phyloP scores from a whole-genome alignment of 305 asterid species.

The Ilex paraguariensis region DNA sequence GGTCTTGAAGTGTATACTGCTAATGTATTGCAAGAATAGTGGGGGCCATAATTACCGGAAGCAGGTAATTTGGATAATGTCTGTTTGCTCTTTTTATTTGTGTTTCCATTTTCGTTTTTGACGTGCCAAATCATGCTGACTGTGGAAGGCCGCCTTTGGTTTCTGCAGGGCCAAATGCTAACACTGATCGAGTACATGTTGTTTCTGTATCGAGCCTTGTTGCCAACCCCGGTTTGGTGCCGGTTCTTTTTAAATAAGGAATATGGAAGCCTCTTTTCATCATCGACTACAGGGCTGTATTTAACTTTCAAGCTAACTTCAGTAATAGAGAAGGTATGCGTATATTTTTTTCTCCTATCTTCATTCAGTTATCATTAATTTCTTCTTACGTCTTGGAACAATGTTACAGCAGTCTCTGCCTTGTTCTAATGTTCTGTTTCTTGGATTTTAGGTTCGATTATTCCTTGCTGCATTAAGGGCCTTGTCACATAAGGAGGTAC shows the following conservation, averaged over 20 bases:
- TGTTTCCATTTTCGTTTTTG: no score
- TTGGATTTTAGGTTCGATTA: slow-evolving; percentile 53
- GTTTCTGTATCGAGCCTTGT: slow-evolving; percentile 80
- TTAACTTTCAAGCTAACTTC: slow-evolving; percentile 89
- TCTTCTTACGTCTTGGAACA: no score
- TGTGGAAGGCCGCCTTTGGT: neutral
- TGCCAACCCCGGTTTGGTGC: slow-evolving; percentile 96
- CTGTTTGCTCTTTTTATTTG: no score
- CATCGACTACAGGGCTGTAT: slow-evolving; percentile 85
- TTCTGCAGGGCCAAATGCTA: slow-evolving; percentile 74
- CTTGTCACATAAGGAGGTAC: slow-evolving; percentile 69
- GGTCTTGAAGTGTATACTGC: slow-evolving; percentile 75
- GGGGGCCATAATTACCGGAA: slow-evolving; percentile 86
- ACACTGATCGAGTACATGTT: slow-evolving; percentile 86
- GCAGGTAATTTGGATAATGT: slow-evolving; percentile 45
- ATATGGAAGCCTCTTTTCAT: slow-evolving; percentile 90
- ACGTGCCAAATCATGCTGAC: neutral
- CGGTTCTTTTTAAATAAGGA: slow-evolving; percentile 94
- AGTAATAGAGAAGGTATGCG: slow-evolving; percentile 63
- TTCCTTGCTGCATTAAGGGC: slow-evolving; percentile 76
- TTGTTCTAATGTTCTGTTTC: no score
- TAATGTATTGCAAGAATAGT: slow-evolving; percentile 78
- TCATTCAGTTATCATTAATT: no score
- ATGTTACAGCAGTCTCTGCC: no score
- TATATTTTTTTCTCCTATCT: no score